A percentile compares a stretch with the other conserved stretches of the same genome.
These are phyloP conservation scores for Clonostachys rhizophaga DNA, from an alignment of 2,329 filamentous ascomycete species.

Conservation along the genomic window DNA sequence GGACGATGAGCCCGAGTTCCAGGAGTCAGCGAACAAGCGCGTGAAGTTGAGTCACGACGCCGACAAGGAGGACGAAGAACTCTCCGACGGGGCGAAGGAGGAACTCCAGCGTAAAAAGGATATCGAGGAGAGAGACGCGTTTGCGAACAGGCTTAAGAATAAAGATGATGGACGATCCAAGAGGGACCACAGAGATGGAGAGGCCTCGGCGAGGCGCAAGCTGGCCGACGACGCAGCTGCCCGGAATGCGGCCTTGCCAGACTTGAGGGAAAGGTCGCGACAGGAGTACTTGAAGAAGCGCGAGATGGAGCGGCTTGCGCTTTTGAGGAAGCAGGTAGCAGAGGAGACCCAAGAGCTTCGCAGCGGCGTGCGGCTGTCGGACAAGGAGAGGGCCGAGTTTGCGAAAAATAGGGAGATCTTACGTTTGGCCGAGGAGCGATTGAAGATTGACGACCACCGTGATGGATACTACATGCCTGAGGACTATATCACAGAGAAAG, in stretches of 20 bases:
- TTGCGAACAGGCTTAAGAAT: constrained; percentile 68
- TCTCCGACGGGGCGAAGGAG: constrained; percentile 55
- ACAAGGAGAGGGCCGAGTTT: constrained; percentile 82
- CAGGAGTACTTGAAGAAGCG: constrained; percentile 94
- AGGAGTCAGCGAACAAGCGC: constrained; percentile 67
- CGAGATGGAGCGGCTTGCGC: constrained; percentile 76
- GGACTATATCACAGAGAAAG: constrained; percentile 91
- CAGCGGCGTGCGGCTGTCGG: constrained; percentile 69
- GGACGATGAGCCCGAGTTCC: constrained; percentile 53
- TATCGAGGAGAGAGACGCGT: constrained; percentile 71
- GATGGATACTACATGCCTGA: constrained; percentile 93
- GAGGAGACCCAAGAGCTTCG: constrained; percentile 81
- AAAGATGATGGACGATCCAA: constrained; percentile 69
- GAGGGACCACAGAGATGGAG: constrained; percentile 56
- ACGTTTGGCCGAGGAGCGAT: constrained; percentile 75
- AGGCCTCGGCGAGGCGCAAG: constrained; percentile 50
- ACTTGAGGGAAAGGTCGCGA: constrained; percentile 76
- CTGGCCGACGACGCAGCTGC: constrained; percentile 53
- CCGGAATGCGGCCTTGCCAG: constrained; percentile 68
- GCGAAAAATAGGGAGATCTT: constrained; percentile 81
- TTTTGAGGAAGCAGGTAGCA: constrained; percentile 85
- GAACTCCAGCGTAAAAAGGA: constrained; percentile 61
- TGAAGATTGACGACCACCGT: constrained; percentile 83
- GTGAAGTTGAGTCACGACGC: constrained; percentile 57
- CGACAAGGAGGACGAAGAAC: constrained; percentile 33